A percentile compares a stretch with the other conserved stretches of the same genome.
phyloP scores from a whole-genome alignment of 768 basidiomycete genomes.

The Leccinum variicolor region DNA sequence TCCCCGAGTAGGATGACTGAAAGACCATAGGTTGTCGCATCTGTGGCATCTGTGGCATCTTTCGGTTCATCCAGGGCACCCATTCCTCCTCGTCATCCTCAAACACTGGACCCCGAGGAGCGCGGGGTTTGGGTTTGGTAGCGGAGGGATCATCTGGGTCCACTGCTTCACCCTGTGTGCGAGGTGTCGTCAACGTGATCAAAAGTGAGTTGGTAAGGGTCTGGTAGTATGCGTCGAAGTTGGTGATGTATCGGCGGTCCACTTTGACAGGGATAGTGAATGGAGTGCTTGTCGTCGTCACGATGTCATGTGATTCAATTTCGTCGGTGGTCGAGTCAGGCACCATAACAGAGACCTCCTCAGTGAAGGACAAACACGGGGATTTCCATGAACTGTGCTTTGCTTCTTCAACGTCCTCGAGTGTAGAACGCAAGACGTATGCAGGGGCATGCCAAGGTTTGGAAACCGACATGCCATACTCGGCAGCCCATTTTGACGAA shows the following conservation, averaged over 20 bases:
- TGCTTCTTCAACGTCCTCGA: background rate
- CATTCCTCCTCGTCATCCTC: slow-evolving; percentile 8
- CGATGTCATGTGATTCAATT: background rate
- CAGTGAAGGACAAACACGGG: background rate
- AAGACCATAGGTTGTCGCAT: no score
- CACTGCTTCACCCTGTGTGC: background rate
- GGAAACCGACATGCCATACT: background rate
- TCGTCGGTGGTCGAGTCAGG: background rate
- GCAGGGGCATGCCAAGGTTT: background rate
- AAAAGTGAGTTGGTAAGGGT: background rate
- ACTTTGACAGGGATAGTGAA: background rate
- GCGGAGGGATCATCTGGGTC: background rate
- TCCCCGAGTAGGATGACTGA: background rate
- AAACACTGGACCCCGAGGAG: background rate
- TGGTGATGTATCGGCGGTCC: background rate
- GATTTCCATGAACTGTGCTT: background rate
- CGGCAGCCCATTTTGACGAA: background rate
- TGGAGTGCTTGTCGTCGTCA: background rate
- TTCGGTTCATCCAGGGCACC: slow-evolving; percentile 3
- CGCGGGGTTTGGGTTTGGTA: background rate
- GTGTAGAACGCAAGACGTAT: background rate
- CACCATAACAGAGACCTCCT: background rate
- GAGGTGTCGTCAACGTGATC: background rate
- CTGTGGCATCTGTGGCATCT: background rate
- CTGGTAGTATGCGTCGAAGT: slow-evolving; percentile 7